phyloP scores from a whole-genome alignment of 78 protist species.

The Planoprotostelium fungivorum region DNA sequence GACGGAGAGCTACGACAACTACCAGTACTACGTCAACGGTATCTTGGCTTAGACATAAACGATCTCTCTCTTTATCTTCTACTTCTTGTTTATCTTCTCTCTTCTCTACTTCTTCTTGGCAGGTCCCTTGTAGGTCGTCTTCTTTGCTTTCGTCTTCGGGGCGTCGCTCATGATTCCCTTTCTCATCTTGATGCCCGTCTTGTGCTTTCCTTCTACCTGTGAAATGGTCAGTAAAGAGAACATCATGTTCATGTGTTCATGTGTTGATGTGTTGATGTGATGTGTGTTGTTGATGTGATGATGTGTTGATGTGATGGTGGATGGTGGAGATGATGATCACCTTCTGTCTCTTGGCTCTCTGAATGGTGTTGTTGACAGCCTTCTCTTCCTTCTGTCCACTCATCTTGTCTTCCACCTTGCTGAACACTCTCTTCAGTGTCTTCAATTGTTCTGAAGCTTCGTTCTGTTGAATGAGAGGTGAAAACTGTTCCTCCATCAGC shows the following conservation, averaged over 20 bases:
- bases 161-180: neutral
- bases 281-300: too few relatives aligned
- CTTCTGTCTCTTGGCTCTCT: neutral
- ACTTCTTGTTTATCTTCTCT: neutral
- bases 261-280: too few relatives aligned
- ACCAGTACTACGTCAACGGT: conserved; percentile 49
- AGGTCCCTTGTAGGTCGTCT: too few relatives aligned
- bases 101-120: too few relatives aligned
- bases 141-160: too few relatives aligned
- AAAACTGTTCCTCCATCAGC: too few relatives aligned
- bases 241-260: too few relatives aligned
- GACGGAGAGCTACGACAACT: conserved; percentile 31
- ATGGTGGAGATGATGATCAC: too few relatives aligned
- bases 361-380: neutral
- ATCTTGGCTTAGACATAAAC: conserved; percentile 13
- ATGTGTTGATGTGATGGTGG: too few relatives aligned
- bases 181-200: neutral
- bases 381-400: neutral
- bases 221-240: too few relatives aligned
- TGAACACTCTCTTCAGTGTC: neutral
- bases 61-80: neutral
- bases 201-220: neutral
- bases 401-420: neutral
- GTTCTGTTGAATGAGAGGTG: neutral
- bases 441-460: neutral